Evolutionary conservation across 2,329 filamentous ascomycete genomes (phyloP).

Genomic region (Hawksworthiomyces lignivorus): DNA sequence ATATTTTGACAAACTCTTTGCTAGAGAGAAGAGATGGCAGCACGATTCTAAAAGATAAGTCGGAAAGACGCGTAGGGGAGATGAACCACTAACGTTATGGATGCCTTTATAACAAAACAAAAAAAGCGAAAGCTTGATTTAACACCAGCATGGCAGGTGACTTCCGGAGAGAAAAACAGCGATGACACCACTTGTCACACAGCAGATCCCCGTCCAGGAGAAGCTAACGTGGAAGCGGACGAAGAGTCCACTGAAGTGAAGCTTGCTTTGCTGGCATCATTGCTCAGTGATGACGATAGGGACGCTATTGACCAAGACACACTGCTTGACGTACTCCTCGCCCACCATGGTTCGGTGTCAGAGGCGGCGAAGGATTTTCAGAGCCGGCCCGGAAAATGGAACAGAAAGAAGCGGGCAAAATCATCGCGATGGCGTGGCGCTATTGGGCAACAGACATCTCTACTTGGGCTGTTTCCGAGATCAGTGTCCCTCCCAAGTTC

Average conservation of each 20-base stretch:
- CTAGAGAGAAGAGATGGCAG: too few relatives aligned
- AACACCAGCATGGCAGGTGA: too few relatives aligned
- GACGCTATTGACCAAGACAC: slow-evolving; percentile 48
- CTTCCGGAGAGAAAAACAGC: too few relatives aligned
- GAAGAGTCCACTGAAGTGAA: slow-evolving; percentile 87
- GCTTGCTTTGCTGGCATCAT: slow-evolving; percentile 71
- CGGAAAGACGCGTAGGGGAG: too few relatives aligned
- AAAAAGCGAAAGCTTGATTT: too few relatives aligned
- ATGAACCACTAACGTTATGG: too few relatives aligned
- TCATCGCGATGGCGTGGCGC: slow-evolving; percentile 14
- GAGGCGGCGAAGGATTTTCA: slow-evolving; percentile 52
- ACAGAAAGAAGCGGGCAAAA: background rate
- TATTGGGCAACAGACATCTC: slow-evolving; percentile 55
- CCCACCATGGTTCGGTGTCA: slow-evolving; percentile 68
- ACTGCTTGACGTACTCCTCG: slow-evolving; percentile 71
- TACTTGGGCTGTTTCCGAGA: slow-evolving; percentile 32
- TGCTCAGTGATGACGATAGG: slow-evolving; percentile 55
- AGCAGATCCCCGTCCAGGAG: too few relatives aligned
- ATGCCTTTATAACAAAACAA: too few relatives aligned
- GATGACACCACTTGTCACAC: too few relatives aligned
- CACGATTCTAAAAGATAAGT: too few relatives aligned
- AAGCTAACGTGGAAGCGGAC: too few relatives aligned
- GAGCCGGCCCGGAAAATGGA: slow-evolving; percentile 26
- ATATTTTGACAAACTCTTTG: too few relatives aligned
- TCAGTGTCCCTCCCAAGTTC: slow-evolving; percentile 14